A percentile compares a stretch with the other conserved stretches of the same genome.
Evolutionary conservation across 257 asterid genomes (phyloP).

Genomic region (Phtheirospermum japonicum): DNA sequence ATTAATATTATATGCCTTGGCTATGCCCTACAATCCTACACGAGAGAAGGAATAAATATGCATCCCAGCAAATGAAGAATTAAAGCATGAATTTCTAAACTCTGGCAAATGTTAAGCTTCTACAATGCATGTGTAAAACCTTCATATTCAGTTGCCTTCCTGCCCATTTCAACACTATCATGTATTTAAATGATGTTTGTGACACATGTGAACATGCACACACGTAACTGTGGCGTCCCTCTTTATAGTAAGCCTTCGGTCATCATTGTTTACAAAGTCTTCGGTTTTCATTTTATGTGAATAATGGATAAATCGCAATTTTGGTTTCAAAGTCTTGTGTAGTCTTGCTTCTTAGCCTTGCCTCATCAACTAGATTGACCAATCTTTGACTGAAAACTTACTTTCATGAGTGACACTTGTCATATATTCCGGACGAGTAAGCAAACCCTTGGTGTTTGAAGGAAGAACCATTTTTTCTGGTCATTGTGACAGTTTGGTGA

Average conservation of each 20-base stretch:
- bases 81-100: neutral
- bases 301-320: neutral
- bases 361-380: neutral
- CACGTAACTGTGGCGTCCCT: neutral
- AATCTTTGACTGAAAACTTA: neutral
- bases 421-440: neutral
- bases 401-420: constrained; percentile 2
- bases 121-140: neutral
- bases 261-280: too few species aligned
- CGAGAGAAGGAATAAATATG: neutral
- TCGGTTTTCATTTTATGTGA: neutral
- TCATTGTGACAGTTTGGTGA: neutral
- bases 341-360: constrained; percentile 4
- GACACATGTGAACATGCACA: neutral
- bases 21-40: neutral
- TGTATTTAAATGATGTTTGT: neutral
- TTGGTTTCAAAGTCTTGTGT: neutral
- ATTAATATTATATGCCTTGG: neutral
- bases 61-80: neutral
- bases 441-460: neutral
- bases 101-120: neutral
- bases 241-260: neutral
- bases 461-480: neutral
- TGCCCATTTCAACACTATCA: neutral
- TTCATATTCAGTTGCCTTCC: neutral